These are phyloP conservation scores for Castanea sativa DNA, from an alignment of 306 rosid species.

Conservation along the genomic window DNA sequence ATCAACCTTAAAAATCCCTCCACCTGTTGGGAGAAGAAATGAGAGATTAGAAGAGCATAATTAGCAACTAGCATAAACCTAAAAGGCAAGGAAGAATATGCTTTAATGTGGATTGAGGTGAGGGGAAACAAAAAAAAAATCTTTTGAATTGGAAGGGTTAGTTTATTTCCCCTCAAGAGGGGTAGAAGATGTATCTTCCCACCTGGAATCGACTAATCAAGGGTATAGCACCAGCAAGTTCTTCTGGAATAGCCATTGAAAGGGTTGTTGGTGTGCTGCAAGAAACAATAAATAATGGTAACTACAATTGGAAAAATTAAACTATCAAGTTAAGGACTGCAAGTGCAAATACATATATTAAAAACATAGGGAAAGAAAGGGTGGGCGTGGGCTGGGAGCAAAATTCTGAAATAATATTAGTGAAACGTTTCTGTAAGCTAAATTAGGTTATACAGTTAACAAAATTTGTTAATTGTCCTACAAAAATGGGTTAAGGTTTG, in stretches of 20 bases:
- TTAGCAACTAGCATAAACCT: constrained; percentile 2
- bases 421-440: background rate
- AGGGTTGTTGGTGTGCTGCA: constrained; percentile 72
- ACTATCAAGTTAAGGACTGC: background rate
- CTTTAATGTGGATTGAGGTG: background rate
- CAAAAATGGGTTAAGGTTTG: background rate
- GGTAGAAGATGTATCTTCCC: constrained; percentile 14
- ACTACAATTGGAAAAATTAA: background rate
- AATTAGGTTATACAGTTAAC: background rate
- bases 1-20: constrained; percentile 84
- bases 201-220: constrained; percentile 89
- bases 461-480: background rate
- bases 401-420: background rate
- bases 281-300: constrained; percentile 8
- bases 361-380: background rate
- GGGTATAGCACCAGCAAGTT: constrained; percentile 90
- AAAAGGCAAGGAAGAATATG: constrained; percentile 11
- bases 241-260: constrained; percentile 75
- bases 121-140: background rate
- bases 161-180: background rate
- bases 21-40: constrained; percentile 45
- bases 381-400: background rate
- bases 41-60: background rate
- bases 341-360: background rate
- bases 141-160: background rate